A percentile compares a stretch with the other conserved stretches of the same genome.
Evolutionary conservation across 345 rosid genomes (phyloP).

Genomic region (Nephelium lappaceum): DNA sequence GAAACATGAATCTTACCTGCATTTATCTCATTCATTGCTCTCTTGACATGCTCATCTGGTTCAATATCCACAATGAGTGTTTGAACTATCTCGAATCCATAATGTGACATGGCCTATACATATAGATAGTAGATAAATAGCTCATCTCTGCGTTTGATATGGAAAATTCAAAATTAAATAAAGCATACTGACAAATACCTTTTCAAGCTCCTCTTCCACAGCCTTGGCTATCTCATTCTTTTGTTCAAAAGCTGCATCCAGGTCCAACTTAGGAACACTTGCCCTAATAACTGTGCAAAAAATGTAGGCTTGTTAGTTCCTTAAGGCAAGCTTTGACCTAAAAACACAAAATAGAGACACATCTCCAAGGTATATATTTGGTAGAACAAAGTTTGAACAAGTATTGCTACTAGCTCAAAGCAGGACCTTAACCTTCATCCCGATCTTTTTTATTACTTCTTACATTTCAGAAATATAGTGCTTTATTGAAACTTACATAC

Average conservation of each 20-base stretch:
- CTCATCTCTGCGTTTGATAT: not conserved
- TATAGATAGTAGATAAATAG: constrained; percentile 4
- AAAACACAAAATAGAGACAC: not conserved
- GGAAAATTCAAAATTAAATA: constrained; percentile 4
- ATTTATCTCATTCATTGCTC: constrained; percentile 83
- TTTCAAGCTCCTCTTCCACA: constrained; percentile 61
- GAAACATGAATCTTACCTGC: constrained; percentile 43
- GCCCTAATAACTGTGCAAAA: constrained; percentile 54
- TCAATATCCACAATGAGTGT: constrained; percentile 77
- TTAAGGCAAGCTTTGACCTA: not conserved
- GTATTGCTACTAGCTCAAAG: not conserved
- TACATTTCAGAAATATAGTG: not conserved
- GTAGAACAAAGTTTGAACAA: not conserved
- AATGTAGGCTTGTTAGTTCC: constrained; percentile 16
- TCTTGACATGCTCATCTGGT: constrained; percentile 76
- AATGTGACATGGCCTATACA: constrained; percentile 75
- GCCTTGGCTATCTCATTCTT: constrained; percentile 66
- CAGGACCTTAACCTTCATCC: not conserved
- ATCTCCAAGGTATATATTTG: not conserved
- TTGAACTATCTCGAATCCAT: constrained; percentile 78
- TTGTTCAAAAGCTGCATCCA: constrained; percentile 63
- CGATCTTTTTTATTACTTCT: no score
- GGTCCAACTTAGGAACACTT: constrained; percentile 62
- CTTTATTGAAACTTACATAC: not conserved
- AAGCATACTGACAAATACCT: constrained; percentile 35